Evolutionary conservation across 768 basidiomycete species (phyloP), one percentile per base, ranked within the genome.

Genomic region (Tulasnella calospora): DNA sequence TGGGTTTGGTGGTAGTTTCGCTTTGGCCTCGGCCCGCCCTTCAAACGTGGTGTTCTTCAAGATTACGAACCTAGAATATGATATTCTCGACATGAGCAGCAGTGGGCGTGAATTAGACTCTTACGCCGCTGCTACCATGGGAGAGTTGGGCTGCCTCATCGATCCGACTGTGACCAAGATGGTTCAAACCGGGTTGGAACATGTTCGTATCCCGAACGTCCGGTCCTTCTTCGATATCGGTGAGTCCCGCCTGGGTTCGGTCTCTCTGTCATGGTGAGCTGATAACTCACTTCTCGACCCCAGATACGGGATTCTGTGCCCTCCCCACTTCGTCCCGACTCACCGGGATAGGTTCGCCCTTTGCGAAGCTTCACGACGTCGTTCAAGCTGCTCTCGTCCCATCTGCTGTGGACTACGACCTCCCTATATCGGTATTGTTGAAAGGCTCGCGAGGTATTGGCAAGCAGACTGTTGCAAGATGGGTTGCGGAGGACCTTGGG

Each of bases 131-230:
- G 88, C 88, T 1, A 87, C 88, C 0, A 83, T 88, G 27, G 93
- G 92, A 6, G 90, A 94, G 81, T 83, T 96, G 23, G 97, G 97
- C 0, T 96, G 92, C 82, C 93, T 93, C 88, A 87, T 98, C 27
- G 94, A 98, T 81, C 84, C 90, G 0, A 83, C 86, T 1, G 82
- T 87, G 9, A 97, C 97, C 27, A 90, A 90, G 75, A 89, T 98
- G 82, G 84, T 93, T 10, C 94, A 96, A 83, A 87, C 90, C 0
- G 96, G 97, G 0, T 82, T 94, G 9, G 94, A 95, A 81, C 89
- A 92, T 80, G 86, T 86, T 9, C 86, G 88, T 78, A 87, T 91
- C 51, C 92, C 90, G 36, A 88, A 89, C 82, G 84, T 86, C 6
- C 84, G 84, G 38, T 83, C 82, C 4, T 92, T 89, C 82, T 81